Evolutionary conservation across 805 yeast species (phyloP).

Genomic region (Monosporozyma unispora): DNA sequence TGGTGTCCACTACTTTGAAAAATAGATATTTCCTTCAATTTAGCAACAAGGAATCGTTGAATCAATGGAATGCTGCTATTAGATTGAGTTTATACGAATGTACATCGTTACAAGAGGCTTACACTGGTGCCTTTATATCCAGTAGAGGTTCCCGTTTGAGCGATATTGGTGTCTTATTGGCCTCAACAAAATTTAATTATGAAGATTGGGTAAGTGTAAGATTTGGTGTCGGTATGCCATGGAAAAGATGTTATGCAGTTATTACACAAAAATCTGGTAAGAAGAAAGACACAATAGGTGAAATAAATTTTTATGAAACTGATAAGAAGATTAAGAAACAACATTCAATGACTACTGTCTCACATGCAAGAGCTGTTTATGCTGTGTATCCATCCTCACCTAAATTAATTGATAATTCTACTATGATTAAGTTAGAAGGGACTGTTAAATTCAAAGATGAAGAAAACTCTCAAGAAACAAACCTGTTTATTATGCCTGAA

Average conservation of each 20-base stretch:
- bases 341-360: constrained; percentile 69
- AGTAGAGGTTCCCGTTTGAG: constrained; percentile 84
- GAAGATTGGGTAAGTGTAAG: constrained; percentile 94
- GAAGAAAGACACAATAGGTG: constrained; percentile 42
- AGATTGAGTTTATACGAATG: constrained; percentile 75
- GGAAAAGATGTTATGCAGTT: constrained; percentile 91
- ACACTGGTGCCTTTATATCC: constrained; percentile 87
- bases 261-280: constrained; percentile 58
- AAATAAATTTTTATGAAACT: constrained; percentile 70
- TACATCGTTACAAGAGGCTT: constrained; percentile 82
- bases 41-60: constrained; percentile 51
- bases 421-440: constrained; percentile 86
- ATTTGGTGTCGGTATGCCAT: constrained; percentile 96
- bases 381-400: constrained; percentile 91
- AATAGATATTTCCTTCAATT: constrained; percentile 81
- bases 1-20: constrained; percentile 87
- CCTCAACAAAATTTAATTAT: constrained; percentile 76
- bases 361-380: constrained; percentile 59
- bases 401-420: constrained; percentile 71
- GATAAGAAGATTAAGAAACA: constrained; percentile 65
- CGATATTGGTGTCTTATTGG: constrained; percentile 76
- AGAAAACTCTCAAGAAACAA: constrained; percentile 39
- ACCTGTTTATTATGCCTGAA: constrained; percentile 55
- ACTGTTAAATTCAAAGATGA: constrained; percentile 50
- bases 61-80: constrained; percentile 76